Conservation (phyloP, 2,329 filamentous ascomycete genomes). For the Colletotrichum limetticola region DNA sequence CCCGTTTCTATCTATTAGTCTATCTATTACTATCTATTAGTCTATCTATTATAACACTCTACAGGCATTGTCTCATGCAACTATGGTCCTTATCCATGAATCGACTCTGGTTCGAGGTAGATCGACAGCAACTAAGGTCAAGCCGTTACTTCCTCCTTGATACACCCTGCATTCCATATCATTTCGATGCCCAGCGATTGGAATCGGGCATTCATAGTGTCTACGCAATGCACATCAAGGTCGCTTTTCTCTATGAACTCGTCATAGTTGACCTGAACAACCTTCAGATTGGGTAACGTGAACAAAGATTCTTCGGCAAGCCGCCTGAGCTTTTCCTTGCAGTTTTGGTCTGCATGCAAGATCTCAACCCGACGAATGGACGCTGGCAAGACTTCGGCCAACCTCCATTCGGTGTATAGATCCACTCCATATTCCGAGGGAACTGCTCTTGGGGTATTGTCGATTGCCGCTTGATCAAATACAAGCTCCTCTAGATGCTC, state of each 20-base stretch:
- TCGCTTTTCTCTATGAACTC: background rate
- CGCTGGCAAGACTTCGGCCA: background rate
- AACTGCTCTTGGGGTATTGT: background rate
- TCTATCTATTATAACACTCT: background rate
- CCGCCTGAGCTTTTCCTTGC: background rate
- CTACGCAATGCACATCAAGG: background rate
- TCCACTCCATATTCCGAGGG: background rate
- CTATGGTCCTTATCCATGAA: background rate
- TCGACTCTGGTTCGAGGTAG: background rate
- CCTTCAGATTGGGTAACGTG: background rate
- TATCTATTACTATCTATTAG: background rate
- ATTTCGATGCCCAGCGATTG: background rate
- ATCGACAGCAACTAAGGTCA: background rate
- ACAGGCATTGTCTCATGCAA: background rate
- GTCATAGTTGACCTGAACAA: background rate
- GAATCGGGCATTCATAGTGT: background rate
- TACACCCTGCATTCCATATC: background rate
- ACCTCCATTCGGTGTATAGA: background rate
- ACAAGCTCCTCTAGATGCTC: constrained; percentile 14
- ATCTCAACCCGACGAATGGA: constrained; percentile 1
- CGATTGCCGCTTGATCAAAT: constrained; percentile 12
- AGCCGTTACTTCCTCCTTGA: too few relatives aligned
- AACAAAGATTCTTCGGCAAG: background rate
- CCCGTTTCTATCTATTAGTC: background rate
- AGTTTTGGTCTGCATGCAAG: background rate